phyloP scores from a whole-genome alignment of 371 early-diverging fungal species.

The Zychaea mexicana region DNA sequence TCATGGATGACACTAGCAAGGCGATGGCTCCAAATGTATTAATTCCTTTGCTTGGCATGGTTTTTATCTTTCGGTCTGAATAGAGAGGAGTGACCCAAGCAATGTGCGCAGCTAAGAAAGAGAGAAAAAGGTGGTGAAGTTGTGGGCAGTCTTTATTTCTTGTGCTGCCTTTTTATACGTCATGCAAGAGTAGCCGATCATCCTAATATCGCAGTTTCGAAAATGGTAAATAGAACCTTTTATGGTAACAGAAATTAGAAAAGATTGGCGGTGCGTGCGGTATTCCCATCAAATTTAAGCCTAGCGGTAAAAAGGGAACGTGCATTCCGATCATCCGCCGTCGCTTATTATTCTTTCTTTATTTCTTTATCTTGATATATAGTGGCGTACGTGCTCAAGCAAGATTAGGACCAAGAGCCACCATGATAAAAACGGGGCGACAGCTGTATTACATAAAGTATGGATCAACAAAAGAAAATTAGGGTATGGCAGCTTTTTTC shows the following conservation, averaged over 20 bases:
- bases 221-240: constrained; percentile 9
- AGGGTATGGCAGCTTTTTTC: too few species aligned
- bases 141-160: too few species aligned
- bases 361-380: too few species aligned
- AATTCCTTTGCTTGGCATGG: constrained; percentile 26
- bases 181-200: not conserved
- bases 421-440: too few species aligned
- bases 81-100: not conserved
- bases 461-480: too few species aligned
- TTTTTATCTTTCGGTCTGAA: too few species aligned
- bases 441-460: too few species aligned
- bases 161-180: not conserved
- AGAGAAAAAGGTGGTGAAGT: not conserved
- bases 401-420: too few species aligned
- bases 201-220: not conserved
- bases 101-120: not conserved
- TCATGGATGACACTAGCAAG: constrained; percentile 45
- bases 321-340: not conserved
- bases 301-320: not conserved
- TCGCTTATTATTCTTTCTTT: not conserved
- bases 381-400: too few species aligned
- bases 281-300: not conserved
- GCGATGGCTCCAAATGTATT: constrained; percentile 40
- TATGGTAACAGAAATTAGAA: constrained; percentile 1
- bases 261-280: not conserved